Evolutionary conservation across 176 grass and related monocot genomes (phyloP).

Genomic region (Oryza rufipogon): DNA sequence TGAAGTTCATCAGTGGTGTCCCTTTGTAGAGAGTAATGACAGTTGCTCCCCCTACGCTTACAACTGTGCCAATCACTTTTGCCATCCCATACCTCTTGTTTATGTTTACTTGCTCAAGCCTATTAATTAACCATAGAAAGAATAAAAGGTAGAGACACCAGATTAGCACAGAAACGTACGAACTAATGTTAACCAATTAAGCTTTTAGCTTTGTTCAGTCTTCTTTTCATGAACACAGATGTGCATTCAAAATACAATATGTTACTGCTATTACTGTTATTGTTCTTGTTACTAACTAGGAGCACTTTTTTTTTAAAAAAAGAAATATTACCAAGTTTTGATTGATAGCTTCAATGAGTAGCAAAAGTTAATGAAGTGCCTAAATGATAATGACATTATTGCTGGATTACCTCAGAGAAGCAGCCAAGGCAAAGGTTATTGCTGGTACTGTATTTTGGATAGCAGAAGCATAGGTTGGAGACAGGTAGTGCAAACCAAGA

Average conservation of each 20-base stretch:
- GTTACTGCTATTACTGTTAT: not conserved
- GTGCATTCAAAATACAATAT: not conserved
- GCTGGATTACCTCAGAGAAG: conserved; percentile 48
- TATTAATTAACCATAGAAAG: conserved; percentile 10
- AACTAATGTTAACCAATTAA: not conserved
- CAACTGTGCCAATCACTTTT: conserved; percentile 70
- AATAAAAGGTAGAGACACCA: not conserved
- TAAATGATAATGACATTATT: not conserved
- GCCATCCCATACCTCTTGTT: conserved; percentile 57
- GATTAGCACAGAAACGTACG: not conserved
- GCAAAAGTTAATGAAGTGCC: not conserved
- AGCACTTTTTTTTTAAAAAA: not conserved
- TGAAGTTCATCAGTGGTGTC: conserved; percentile 48
- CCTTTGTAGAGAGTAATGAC: conserved; percentile 78
- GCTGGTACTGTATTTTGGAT: conserved; percentile 70
- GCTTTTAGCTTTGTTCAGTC: not conserved
- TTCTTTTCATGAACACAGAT: not conserved
- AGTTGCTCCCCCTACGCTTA: conserved; percentile 69
- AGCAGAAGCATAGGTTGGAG: conserved; percentile 83
- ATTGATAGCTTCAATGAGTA: not conserved
- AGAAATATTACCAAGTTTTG: not conserved
- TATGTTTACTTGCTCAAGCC: conserved; percentile 67
- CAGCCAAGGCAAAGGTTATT: conserved; percentile 66
- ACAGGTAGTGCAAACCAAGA: conserved; percentile 61
- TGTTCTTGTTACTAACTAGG: not conserved